Conservation (phyloP, 176 grass and related monocot species). For the Musa acuminata region DNA sequence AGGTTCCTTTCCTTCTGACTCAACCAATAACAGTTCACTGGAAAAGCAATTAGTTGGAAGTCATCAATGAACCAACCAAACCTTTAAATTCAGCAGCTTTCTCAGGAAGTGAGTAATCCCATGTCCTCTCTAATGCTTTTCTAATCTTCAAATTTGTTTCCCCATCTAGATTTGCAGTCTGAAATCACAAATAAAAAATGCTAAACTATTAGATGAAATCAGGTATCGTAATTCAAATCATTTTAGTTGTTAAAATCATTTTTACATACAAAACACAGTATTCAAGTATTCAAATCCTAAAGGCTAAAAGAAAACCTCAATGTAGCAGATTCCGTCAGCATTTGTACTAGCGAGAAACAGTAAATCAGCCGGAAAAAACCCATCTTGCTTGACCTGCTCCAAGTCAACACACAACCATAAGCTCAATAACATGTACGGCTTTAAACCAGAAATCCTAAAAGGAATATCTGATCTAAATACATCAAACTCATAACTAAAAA, state of each 20-base stretch:
- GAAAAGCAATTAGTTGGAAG: background rate
- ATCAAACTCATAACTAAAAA: background rate
- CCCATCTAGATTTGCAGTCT: conserved; percentile 99
- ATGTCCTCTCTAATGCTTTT: conserved; percentile 94
- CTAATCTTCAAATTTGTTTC: conserved; percentile 99
- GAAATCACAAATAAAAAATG: conserved; percentile 27
- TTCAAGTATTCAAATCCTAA: conserved; percentile 3
- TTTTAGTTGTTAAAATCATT: background rate
- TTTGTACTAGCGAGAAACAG: conserved; percentile 96
- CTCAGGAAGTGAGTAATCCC: conserved; percentile 67
- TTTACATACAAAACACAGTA: background rate
- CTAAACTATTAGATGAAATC: background rate
- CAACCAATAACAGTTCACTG: background rate
- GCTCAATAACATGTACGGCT: conserved; percentile 4
- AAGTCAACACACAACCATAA: conserved; percentile 48
- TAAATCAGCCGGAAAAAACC: conserved; percentile 92
- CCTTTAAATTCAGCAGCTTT: conserved; percentile 95
- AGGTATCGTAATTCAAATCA: background rate
- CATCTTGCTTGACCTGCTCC: conserved; percentile 94
- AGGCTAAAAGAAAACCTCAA: conserved; percentile 52
- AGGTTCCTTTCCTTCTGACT: background rate
- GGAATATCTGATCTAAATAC: background rate
- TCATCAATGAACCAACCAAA: conserved; percentile 25
- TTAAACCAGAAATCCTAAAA: background rate
- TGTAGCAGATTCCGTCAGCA: conserved; percentile 94